A percentile compares a stretch with the other conserved stretches of the same genome.
Conservation (phyloP, 805 yeast species). For the Hermanozyma aechmeae region DNA sequence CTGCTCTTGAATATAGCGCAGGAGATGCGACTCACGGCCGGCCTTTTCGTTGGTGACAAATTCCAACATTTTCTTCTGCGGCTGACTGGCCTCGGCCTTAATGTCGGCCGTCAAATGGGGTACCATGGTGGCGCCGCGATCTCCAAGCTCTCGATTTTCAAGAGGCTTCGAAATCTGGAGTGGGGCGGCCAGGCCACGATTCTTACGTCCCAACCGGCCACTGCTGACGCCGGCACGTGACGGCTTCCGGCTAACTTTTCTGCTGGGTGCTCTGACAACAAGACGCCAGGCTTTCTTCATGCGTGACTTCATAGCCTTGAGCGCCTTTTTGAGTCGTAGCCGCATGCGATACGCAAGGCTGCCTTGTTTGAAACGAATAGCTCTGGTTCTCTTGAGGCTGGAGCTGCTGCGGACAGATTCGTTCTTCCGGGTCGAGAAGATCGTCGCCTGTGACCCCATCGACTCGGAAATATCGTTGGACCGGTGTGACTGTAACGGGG, state of each 20-base stretch:
- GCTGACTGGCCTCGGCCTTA: slow-evolving; percentile 8
- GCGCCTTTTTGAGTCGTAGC: slow-evolving; percentile 15
- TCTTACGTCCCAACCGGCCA: too few species aligned
- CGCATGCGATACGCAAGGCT: slow-evolving; percentile 22
- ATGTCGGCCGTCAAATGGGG: slow-evolving; percentile 7
- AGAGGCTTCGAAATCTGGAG: too few species aligned
- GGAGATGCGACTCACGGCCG: slow-evolving; percentile 8
- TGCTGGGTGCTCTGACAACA: not conserved
- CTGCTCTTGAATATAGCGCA: slow-evolving; percentile 17
- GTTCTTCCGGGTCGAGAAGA: slow-evolving; percentile 29
- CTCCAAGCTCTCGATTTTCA: too few species aligned
- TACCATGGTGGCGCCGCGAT: slow-evolving; percentile 18
- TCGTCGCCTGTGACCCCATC: slow-evolving; percentile 36
- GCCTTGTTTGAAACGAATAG: slow-evolving; percentile 27
- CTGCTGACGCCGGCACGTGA: too few species aligned
- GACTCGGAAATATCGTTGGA: slow-evolving; percentile 20
- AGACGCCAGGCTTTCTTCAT: slow-evolving; percentile 4
- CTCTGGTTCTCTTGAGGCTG: slow-evolving; percentile 17
- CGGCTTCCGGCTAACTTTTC: slow-evolving; percentile 1
- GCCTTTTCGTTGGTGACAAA: not conserved
- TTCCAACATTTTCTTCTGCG: not conserved
- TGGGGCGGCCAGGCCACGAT: too few species aligned
- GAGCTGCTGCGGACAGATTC: slow-evolving; percentile 2
- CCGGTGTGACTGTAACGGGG: slow-evolving; percentile 4
- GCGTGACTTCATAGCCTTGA: slow-evolving; percentile 13